Conservation (phyloP, 441 rosid genomes). For the Populus tomentosa region DNA sequence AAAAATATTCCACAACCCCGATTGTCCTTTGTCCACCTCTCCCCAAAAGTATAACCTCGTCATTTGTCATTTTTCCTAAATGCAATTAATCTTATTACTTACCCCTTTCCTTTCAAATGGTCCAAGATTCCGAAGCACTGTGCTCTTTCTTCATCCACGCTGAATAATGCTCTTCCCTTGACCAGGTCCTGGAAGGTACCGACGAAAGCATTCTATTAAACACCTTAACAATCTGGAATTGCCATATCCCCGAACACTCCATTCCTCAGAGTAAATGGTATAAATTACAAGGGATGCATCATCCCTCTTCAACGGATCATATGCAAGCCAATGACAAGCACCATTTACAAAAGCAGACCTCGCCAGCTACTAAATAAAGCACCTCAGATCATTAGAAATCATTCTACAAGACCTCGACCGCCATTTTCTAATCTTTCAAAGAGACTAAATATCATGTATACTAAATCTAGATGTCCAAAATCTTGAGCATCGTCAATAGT, state of each 20-base stretch:
- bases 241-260: background rate
- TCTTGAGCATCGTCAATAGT: too few relatives aligned
- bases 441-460: background rate
- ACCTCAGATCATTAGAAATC: background rate
- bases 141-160: conserved; percentile 2
- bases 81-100: background rate
- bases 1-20: background rate
- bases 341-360: background rate
- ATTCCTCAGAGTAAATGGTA: background rate
- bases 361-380: background rate
- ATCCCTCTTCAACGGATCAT: background rate
- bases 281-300: background rate
- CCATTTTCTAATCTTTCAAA: background rate
- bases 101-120: background rate
- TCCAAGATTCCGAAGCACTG: background rate
- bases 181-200: background rate
- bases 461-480: too few relatives aligned
- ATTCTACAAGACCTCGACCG: background rate
- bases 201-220: too few relatives aligned
- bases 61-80: background rate
- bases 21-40: background rate
- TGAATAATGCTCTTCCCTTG: background rate
- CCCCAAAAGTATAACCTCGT: background rate
- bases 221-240: background rate
- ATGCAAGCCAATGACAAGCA: background rate